phyloP scores from a whole-genome alignment of 2,329 filamentous ascomycete genomes.

The Penicillium olsonii region DNA sequence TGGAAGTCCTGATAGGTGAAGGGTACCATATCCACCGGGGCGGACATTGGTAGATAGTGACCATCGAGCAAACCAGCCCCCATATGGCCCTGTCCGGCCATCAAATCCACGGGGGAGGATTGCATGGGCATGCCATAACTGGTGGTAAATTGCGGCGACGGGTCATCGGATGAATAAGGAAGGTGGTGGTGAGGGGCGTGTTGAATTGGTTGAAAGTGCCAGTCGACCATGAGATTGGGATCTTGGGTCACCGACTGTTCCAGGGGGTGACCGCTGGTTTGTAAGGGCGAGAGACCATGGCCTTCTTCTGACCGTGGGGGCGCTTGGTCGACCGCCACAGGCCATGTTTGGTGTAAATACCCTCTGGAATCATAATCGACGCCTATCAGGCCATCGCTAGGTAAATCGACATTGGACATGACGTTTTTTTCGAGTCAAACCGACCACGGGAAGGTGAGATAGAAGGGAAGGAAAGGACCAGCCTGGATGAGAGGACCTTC shows the following conservation, averaged over 20 bases:
- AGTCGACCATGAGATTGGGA: slow-evolving; percentile 47
- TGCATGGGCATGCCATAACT: slow-evolving; percentile 56
- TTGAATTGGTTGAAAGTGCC: slow-evolving; percentile 48
- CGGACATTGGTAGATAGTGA: slow-evolving; percentile 57
- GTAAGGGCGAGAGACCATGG: slow-evolving; percentile 46
- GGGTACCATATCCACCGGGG: slow-evolving; percentile 66
- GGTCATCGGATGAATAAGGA: slow-evolving; percentile 52
- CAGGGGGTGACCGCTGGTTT: slow-evolving; percentile 46
- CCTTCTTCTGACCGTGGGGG: slow-evolving; percentile 38
- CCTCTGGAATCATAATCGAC: slow-evolving; percentile 51
- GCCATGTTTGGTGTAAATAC: slow-evolving; percentile 47
- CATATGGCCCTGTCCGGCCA: slow-evolving; percentile 64
- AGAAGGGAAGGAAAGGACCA: slow-evolving; percentile 31
- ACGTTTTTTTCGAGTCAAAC: slow-evolving; percentile 32
- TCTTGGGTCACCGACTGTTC: slow-evolving; percentile 47
- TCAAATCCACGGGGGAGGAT: slow-evolving; percentile 54
- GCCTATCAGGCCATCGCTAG: slow-evolving; percentile 47
- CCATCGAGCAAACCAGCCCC: slow-evolving; percentile 64
- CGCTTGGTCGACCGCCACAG: slow-evolving; percentile 45
- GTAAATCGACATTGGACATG: slow-evolving; percentile 49
- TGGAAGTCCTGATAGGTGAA: slow-evolving; percentile 79
- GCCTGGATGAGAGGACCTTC: slow-evolving; percentile 33
- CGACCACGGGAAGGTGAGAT: slow-evolving; percentile 30
- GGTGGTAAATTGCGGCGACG: slow-evolving; percentile 56
- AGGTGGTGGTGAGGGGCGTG: slow-evolving; percentile 35